Evolutionary conservation across 2,329 filamentous ascomycete species (phyloP).

Genomic region (Aureobasidium zeae): DNA sequence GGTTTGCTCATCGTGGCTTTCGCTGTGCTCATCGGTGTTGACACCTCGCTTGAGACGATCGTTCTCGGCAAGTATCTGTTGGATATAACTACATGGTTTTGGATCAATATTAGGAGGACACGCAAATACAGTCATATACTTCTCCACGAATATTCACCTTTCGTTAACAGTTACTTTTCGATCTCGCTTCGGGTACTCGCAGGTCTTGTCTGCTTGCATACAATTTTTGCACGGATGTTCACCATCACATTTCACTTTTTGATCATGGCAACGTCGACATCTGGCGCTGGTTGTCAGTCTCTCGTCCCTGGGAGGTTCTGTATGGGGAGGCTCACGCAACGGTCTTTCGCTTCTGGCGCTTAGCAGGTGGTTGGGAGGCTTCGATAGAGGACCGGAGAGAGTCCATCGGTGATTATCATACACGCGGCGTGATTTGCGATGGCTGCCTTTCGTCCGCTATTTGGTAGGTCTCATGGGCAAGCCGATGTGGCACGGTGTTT

Average conservation of each 20-base stretch:
- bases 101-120: not conserved
- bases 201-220: constrained; percentile 20
- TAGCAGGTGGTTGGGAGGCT: not conserved
- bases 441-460: no score
- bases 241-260: constrained; percentile 30
- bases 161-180: constrained; percentile 27
- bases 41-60: constrained; percentile 21
- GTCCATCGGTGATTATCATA: no score
- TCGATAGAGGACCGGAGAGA: constrained; percentile 20
- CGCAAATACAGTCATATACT: no score
- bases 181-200: constrained; percentile 25
- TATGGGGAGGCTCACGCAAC: constrained; percentile 3
- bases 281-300: constrained; percentile 4
- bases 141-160: no score
- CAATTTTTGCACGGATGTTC: constrained; percentile 28
- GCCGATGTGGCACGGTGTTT: no score
- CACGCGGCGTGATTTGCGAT: no score
- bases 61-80: constrained; percentile 27
- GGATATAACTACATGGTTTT: constrained; percentile 23
- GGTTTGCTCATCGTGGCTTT: constrained; percentile 1
- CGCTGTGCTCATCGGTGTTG: constrained; percentile 3
- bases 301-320: not conserved
- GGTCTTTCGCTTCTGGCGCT: constrained; percentile 14
- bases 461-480: no score
- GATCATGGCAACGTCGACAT: constrained; percentile 16